Conservation (phyloP, 176 grass and related monocot genomes). For the Zoysia japonica region DNA sequence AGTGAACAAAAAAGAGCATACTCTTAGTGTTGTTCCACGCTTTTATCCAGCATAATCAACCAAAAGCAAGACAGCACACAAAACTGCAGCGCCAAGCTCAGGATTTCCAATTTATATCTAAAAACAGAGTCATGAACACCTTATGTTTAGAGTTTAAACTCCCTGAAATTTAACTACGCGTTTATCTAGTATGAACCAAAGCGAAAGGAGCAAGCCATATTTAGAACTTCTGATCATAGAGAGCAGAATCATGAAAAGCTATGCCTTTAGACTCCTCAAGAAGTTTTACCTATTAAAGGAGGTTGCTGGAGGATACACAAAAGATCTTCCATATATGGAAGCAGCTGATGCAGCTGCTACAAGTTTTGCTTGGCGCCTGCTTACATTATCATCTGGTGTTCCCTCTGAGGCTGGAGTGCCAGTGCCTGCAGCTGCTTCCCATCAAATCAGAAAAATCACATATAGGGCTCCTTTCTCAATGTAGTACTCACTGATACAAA, state of each 20-base stretch:
- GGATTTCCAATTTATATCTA: background rate
- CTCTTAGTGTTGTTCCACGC: no score
- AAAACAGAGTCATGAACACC: background rate
- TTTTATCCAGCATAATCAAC: slow-evolving; percentile 20
- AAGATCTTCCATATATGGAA: slow-evolving; percentile 72
- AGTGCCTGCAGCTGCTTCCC: slow-evolving; percentile 39
- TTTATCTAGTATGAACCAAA: background rate
- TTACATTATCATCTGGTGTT: slow-evolving; percentile 46
- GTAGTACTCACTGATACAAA: slow-evolving; percentile 8
- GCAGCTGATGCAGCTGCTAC: slow-evolving; percentile 74
- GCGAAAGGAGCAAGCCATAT: background rate
- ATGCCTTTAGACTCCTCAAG: slow-evolving; percentile 2
- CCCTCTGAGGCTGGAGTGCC: slow-evolving; percentile 40
- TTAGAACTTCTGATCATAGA: background rate
- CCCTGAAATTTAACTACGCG: background rate
- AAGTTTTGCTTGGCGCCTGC: slow-evolving; percentile 56
- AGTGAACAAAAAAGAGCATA: background rate
- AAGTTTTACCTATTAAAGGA: slow-evolving; percentile 40
- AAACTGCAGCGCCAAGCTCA: background rate
- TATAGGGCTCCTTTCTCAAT: slow-evolving; percentile 14
- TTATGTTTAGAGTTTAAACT: slow-evolving; percentile 5
- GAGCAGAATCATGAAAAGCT: slow-evolving; percentile 5
- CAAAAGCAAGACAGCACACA: background rate
- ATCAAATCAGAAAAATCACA: slow-evolving; percentile 15
- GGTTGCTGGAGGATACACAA: slow-evolving; percentile 61